A percentile compares a stretch with the other conserved stretches of the same genome.
These are phyloP conservation scores for Apiospora aurea DNA, from an alignment of 2,329 filamentous ascomycete species.

Conservation along the genomic window DNA sequence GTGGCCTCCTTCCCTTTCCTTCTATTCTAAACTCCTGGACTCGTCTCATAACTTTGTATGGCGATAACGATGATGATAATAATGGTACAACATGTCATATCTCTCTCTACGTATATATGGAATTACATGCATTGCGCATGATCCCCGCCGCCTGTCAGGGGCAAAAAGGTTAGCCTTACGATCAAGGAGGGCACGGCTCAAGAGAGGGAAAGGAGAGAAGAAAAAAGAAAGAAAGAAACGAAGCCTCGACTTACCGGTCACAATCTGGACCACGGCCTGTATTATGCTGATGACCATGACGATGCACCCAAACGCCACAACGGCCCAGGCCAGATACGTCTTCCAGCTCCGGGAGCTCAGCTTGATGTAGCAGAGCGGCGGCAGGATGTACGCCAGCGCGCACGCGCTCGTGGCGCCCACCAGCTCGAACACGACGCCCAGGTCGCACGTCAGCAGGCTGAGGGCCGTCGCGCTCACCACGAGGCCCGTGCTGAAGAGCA, in stretches of 20 bases:
- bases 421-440: conserved; percentile 93
- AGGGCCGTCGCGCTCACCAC: conserved; percentile 81
- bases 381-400: conserved; percentile 92
- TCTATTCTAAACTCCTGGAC: conserved; percentile 17
- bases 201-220: too few species aligned
- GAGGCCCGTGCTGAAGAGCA: conserved; percentile 84
- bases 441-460: conserved; percentile 86
- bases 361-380: conserved; percentile 94
- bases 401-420: conserved; percentile 95
- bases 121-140: conserved; percentile 20
- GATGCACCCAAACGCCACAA: conserved; percentile 78
- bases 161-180: background rate
- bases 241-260: conserved; percentile 49
- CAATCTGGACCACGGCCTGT: conserved; percentile 75
- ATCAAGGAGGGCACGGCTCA: background rate
- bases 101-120: conserved; percentile 21
- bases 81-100: conserved; percentile 27
- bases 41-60: background rate
- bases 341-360: conserved; percentile 79
- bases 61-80: background rate
- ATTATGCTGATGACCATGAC: conserved; percentile 85
- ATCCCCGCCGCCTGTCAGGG: background rate
- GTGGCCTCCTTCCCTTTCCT: background rate
- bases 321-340: conserved; percentile 73
- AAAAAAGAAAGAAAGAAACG: background rate